Evolutionary conservation across 192 early-diverging fungal genomes (phyloP).

Genomic region (Entophlyctis helioformis): DNA sequence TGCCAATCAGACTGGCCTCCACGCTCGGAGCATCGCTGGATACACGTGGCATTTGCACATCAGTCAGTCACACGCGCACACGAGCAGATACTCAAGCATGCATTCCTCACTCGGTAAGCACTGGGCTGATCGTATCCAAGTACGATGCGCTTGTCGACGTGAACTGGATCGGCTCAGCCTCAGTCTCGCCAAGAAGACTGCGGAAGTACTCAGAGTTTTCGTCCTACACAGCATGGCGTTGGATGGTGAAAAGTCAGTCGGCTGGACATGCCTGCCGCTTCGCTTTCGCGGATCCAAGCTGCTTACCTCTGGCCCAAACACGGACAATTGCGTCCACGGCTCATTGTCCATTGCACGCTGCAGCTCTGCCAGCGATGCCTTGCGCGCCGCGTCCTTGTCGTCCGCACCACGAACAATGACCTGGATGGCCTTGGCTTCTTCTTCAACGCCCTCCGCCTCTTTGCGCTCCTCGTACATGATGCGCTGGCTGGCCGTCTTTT

Average conservation of each 20-base stretch:
- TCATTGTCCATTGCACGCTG: slow-evolving; percentile 16
- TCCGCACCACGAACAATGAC: slow-evolving; percentile 15
- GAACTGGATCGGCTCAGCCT: neutral
- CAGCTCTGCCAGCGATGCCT: slow-evolving; percentile 11
- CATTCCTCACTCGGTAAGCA: too few relatives aligned
- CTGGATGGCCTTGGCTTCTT: slow-evolving; percentile 18
- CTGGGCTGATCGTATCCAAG: slow-evolving; percentile 10
- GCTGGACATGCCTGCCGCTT: neutral
- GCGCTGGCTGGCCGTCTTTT: slow-evolving; percentile 53
- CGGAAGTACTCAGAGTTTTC: neutral
- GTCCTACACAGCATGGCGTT: neutral
- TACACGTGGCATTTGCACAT: neutral
- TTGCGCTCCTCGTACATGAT: slow-evolving; percentile 58
- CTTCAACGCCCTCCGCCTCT: slow-evolving; percentile 22
- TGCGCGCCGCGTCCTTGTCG: slow-evolving; percentile 23
- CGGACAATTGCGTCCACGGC: slow-evolving; percentile 4
- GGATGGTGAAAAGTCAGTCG: slow-evolving; percentile 4
- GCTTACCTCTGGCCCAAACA: slow-evolving; percentile 4
- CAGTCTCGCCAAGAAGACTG: neutral
- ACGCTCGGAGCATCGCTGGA: neutral
- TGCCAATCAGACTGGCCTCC: neutral
- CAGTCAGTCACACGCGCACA: neutral
- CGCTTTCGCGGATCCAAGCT: neutral
- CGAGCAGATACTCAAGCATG: too few relatives aligned
- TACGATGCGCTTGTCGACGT: neutral